phyloP scores from a whole-genome alignment of 1,139 yeast genomes.

The Lodderomyces oxycetoniae region DNA sequence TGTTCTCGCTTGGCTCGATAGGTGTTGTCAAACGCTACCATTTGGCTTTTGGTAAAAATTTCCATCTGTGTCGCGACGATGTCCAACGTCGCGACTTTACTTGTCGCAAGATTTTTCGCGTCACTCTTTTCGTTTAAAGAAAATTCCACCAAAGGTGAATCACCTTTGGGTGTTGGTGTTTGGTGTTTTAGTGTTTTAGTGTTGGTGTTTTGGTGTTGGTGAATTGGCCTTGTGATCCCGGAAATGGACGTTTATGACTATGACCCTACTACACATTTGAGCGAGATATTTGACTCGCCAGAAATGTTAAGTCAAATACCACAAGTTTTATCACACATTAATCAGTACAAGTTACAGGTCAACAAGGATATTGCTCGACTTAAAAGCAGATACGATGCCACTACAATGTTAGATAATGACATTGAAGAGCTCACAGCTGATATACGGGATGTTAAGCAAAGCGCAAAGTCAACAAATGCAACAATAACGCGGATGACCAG shows the following conservation, averaged over 20 bases:
- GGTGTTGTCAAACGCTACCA: no score
- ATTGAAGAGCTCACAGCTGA: conserved; percentile 5
- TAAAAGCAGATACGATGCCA: conserved; percentile 5
- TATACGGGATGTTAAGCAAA: conserved; percentile 19
- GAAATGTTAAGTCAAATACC: conserved; percentile 46
- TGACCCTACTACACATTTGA: conserved; percentile 26
- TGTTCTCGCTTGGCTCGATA: no score
- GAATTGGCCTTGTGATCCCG: conserved; percentile 5
- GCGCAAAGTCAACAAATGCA: conserved; percentile 46
- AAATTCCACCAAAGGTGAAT: no score
- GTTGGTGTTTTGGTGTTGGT: conserved; percentile 1
- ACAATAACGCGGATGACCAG: conserved; percentile 68
- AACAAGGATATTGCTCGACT: conserved; percentile 32
- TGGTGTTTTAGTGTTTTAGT: no score
- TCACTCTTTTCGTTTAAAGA: no score
- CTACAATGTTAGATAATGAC: conserved; percentile 7
- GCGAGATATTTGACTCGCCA: conserved; percentile 37
- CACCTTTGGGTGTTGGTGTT: no score
- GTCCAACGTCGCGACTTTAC: no score
- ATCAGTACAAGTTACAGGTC: conserved; percentile 44
- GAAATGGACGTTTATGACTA: conserved; percentile 17
- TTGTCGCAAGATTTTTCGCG: no score
- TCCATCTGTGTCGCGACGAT: no score
- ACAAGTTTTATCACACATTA: conserved; percentile 32
- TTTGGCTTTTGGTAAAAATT: no score